Evolutionary conservation across 2,329 filamentous ascomycete species (phyloP).

Genomic region (Aspergillus pseudoviridinutans): DNA sequence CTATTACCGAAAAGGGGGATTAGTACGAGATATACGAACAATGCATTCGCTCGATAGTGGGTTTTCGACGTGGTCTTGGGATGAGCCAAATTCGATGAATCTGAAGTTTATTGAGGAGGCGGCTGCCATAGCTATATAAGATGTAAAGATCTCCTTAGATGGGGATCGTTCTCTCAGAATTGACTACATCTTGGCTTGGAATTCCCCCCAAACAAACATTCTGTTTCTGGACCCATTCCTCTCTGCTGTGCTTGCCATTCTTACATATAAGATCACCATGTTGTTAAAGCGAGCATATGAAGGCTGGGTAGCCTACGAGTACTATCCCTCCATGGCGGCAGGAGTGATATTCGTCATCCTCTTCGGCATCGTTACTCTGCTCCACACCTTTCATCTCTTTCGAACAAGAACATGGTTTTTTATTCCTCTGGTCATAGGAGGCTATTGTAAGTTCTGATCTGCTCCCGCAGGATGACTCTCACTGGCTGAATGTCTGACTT

Average conservation of each 20-base stretch:
- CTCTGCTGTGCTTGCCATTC: background rate
- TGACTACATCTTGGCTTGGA: background rate
- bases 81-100: background rate
- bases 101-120: background rate
- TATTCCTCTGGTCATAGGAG: constrained; percentile 30
- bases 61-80: background rate
- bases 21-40: constrained; percentile 19
- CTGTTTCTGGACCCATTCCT: background rate
- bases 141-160: background rate
- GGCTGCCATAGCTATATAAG: background rate
- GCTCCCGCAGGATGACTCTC: background rate
- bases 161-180: background rate
- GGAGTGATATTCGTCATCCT: constrained; percentile 21
- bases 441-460: constrained; percentile 28
- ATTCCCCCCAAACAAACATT: background rate
- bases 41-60: background rate
- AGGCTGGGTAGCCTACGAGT: constrained; percentile 17
- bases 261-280: background rate
- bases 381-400: constrained; percentile 22
- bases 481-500: background rate
- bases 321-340: constrained; percentile 22
- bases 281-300: background rate
- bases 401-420: constrained; percentile 24
- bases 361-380: constrained; percentile 14
- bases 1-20: constrained; percentile 9